Base-by-base conservation (phyloP, 2,329 filamentous ascomycete genomes). In the Alternaria sp. region DNA sequence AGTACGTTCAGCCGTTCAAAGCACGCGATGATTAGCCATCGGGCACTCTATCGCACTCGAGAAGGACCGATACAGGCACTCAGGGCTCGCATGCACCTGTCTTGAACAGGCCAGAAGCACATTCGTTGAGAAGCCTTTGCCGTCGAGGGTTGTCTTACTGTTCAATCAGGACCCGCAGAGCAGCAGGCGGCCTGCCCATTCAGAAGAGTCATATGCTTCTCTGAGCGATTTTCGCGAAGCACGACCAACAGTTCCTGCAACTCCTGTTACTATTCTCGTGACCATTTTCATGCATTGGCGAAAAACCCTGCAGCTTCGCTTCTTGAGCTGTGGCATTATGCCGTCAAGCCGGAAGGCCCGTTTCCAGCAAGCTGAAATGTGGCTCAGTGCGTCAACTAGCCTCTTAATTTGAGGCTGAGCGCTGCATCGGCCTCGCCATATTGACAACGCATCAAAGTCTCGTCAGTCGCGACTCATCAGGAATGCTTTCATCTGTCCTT, bases 361-460 rank as follows among this genome's bases (percentile, higher is more conserved):
- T 69, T 58, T 36, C 58, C 54, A 59, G 51, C 56, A 57, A 71
- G 72, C 70, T 73, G 62, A 63, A 66, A 61, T 67, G 71, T 73
- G 71, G 70, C 72, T 73, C 68, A 54, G 72, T 70, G 68, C 67
- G 61, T 64, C 51, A 46, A 61, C 45, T 61, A 58, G 57, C 56
- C 57, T 48, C 44, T 42, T 69, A 70, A 65, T 28, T 14, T 71
- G 74, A 75, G 73, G 74, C 74, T 77, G 73, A 67, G 73, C 57
- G 41, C 36, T 46, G 44, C 66, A 69, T 71, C 68, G 45, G 44
- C 62, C 59, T 72, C 68, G 72, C 72, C 71, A 72, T 70, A 59
- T 53, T 69, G 71, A 69, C 72, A 74, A 64, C 72, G 63, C 72
- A 73, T 72, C 67, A 69, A 70, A 62, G 54, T 56, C 56, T 58